Conservation (phyloP, 1,139 yeast species). For the Suhomyces wounanorum region DNA sequence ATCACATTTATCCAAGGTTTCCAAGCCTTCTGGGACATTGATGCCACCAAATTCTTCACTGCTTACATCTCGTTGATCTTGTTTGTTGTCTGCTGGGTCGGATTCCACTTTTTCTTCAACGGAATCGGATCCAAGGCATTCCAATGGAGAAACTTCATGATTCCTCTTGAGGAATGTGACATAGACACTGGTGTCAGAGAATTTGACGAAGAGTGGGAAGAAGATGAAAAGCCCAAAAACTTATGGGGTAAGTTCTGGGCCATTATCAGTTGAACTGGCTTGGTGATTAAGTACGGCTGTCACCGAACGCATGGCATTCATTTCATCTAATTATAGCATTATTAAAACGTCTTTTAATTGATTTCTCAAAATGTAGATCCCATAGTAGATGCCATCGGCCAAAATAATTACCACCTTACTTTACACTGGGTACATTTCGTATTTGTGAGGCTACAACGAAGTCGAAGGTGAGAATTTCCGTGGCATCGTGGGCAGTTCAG, state of each 20-base stretch:
- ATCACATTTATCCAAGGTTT: conserved; percentile 73
- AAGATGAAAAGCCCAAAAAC: conserved; percentile 46
- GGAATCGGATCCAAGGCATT: conserved; percentile 38
- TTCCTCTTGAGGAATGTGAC: conserved; percentile 57
- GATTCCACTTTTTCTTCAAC: conserved; percentile 52
- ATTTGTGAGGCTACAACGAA: no score
- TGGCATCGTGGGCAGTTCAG: no score
- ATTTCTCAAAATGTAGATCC: neutral
- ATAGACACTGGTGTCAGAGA: conserved; percentile 63
- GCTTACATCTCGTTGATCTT: conserved; percentile 66
- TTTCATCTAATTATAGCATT: conserved; percentile 4
- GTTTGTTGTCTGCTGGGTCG: conserved; percentile 53
- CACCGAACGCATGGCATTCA: neutral
- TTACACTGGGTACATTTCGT: no score
- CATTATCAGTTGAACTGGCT: conserved; percentile 13
- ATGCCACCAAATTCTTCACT: conserved; percentile 59
- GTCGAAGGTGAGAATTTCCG: no score
- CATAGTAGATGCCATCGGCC: no score
- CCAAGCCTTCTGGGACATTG: conserved; percentile 56
- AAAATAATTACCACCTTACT: no score
- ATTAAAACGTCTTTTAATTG: neutral
- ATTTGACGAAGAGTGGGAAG: conserved; percentile 55
- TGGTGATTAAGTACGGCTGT: neutral
- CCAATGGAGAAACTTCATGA: conserved; percentile 35
- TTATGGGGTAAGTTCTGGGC: conserved; percentile 59